A percentile compares a stretch with the other conserved stretches of the same genome.
Conservation (phyloP, 1,139 yeast genomes). For the Yamadazyma blattariae region DNA sequence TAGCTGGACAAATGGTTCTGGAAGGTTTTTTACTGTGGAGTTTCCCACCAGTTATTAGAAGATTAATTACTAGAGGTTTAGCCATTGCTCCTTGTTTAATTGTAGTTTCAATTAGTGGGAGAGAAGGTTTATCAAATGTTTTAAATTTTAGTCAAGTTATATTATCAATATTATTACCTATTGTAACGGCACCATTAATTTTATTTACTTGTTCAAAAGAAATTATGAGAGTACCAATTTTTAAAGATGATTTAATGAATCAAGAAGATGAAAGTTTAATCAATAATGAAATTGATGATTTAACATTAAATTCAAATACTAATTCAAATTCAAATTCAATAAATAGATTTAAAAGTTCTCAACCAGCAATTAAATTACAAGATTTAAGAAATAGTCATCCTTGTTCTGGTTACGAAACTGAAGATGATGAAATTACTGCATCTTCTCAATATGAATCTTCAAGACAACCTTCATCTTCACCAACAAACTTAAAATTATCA, state of each 20-base stretch:
- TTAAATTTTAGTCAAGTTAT: constrained; percentile 88
- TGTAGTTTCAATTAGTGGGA: constrained; percentile 75
- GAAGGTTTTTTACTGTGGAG: constrained; percentile 91
- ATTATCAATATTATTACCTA: constrained; percentile 77
- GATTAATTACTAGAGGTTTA: constrained; percentile 76
- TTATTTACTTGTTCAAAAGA: constrained; percentile 74
- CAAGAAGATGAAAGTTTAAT: constrained; percentile 23
- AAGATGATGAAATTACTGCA: constrained; percentile 14
- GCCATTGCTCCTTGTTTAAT: constrained; percentile 88
- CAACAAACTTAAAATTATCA: too few relatives aligned
- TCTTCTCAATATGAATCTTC: not conserved
- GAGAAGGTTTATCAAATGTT: constrained; percentile 79
- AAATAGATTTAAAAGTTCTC: constrained; percentile 28
- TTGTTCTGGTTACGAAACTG: constrained; percentile 46
- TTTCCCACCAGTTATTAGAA: constrained; percentile 80
- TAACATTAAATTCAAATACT: too few relatives aligned
- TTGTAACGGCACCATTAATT: constrained; percentile 86
- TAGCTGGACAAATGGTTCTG: constrained; percentile 95
- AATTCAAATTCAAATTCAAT: not conserved
- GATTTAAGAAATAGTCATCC: constrained; percentile 44
- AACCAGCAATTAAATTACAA: constrained; percentile 43
- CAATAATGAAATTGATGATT: constrained; percentile 20
- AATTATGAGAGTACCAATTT: constrained; percentile 73
- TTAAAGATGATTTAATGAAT: constrained; percentile 25
- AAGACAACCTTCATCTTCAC: constrained; percentile 11